Conservation (phyloP, 495 filamentous ascomycete genomes). For the Elasticomyces elasticus region DNA sequence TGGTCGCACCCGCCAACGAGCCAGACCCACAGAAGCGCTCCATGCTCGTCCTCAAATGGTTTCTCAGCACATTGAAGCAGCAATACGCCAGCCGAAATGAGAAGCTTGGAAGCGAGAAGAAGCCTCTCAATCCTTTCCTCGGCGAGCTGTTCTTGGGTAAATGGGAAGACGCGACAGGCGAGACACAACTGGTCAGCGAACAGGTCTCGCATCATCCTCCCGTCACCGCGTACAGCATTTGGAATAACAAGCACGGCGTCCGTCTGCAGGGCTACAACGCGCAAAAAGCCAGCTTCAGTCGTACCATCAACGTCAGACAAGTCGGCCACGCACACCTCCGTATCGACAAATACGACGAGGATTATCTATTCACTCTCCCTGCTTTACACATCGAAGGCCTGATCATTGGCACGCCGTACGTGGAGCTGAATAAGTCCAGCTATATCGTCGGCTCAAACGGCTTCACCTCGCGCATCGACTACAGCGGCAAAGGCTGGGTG, state of each 20-base stretch:
- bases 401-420: constrained; percentile 80
- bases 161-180: constrained; percentile 71
- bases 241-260: constrained; percentile 72
- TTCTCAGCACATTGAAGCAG: constrained; percentile 88
- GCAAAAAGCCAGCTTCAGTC: constrained; percentile 90
- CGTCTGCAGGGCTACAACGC: constrained; percentile 91
- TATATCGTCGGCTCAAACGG: constrained; percentile 79
- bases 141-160: constrained; percentile 85
- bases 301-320: constrained; percentile 91
- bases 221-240: constrained; percentile 87
- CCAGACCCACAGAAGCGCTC: constrained; percentile 72
- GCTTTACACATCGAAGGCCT: constrained; percentile 89
- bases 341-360: constrained; percentile 59
- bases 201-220: constrained; percentile 96
- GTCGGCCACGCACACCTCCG: constrained; percentile 86
- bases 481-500: constrained; percentile 85
- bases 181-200: constrained; percentile 54
- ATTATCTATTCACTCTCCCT: constrained; percentile 85
- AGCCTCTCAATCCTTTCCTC: constrained; percentile 65
- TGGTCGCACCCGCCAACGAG: constrained; percentile 78
- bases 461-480: constrained; percentile 87
- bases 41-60: constrained; percentile 89
- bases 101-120: constrained; percentile 76
- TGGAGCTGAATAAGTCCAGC: constrained; percentile 74
- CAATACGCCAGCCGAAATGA: constrained; percentile 87